Base-by-base conservation (phyloP, 768 basidiomycete genomes). In the Chalciporus sphaerocephalus region DNA sequence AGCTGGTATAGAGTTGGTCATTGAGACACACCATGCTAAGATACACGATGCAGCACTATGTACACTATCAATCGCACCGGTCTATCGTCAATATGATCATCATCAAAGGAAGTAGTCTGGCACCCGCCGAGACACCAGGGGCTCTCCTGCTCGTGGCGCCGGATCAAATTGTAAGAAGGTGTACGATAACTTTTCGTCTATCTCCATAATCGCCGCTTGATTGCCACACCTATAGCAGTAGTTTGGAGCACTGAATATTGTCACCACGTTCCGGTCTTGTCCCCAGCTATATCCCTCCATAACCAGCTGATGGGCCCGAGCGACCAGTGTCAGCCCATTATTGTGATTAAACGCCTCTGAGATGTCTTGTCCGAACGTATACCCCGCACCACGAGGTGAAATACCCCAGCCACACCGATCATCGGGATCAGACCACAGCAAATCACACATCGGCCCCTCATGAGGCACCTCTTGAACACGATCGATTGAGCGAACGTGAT, bases 211-310 rank as follows among this genome's bases (percentile, higher is more conserved):
- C 40, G 96, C 96, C 44, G 96, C 96, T 63, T 98, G 96, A 68
- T 99, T 99, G 43, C 96, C 96, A 66, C 96, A 99, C 66, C 96
- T 79, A 75, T 99, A 99, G 72, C 95, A 99, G 70, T 97, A 99
- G 72, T 99, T 99, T 34, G 96, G 96, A 55, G 96, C 96, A 54
- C 94, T 97, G 76, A 97, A 99, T 64, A 99, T 97, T 34, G 95
- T 99, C 54, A 99, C 95, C 18, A 99, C 95, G 66, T 97, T 98
- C 69, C 92, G 82, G 72, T 98, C 95, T 71, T 98, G 95, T 48
- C 93, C 92, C 95, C 95, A 98, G 65, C 92, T 96, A 67, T 90
- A 89, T 37, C 87, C 93, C 70, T 96, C 93, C 93, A 96, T 96
- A 52, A 95, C 93, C 47, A 96, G 71, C 68, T 94, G 92, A 74